Conservation (phyloP, 805 yeast species). For the Cyberlindnera saturnus region DNA sequence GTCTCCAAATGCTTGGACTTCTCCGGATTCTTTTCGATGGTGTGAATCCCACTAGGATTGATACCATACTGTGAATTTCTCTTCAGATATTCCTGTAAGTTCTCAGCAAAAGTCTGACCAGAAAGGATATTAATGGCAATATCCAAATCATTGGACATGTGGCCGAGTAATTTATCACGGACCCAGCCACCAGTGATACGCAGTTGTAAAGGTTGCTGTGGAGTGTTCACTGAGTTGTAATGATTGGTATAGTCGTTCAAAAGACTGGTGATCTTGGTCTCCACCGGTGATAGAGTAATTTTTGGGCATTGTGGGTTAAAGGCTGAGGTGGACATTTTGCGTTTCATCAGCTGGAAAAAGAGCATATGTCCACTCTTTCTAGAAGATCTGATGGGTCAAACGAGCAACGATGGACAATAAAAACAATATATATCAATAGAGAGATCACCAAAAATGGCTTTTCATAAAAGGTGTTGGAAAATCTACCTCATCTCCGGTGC, state of each 20-base stretch:
- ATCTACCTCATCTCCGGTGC: too few species aligned
- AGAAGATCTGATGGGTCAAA: not conserved
- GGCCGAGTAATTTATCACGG: constrained; percentile 83
- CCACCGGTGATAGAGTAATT: constrained; percentile 35
- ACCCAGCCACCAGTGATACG: constrained; percentile 99
- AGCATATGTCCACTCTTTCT: not conserved
- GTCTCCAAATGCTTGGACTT: constrained; percentile 96
- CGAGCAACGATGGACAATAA: too few species aligned
- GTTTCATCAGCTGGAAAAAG: constrained; percentile 6
- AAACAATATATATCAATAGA: too few species aligned
- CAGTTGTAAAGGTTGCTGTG: constrained; percentile 35
- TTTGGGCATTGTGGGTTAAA: constrained; percentile 9
- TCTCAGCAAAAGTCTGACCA: constrained; percentile 80
- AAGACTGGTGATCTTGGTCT: constrained; percentile 33
- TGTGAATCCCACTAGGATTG: constrained; percentile 52
- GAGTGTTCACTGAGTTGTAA: constrained; percentile 4
- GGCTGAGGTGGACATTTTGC: constrained; percentile 9
- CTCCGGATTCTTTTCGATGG: constrained; percentile 88
- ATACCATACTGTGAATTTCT: constrained; percentile 28
- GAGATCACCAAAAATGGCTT: too few species aligned
- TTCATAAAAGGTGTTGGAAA: too few species aligned
- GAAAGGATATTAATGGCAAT: constrained; percentile 81
- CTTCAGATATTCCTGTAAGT: constrained; percentile 45
- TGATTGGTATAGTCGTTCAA: constrained; percentile 33
- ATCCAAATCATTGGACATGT: constrained; percentile 80